Evolutionary conservation across 2,329 filamentous ascomycete species (phyloP).

Genomic region (Esteya vermicola): DNA sequence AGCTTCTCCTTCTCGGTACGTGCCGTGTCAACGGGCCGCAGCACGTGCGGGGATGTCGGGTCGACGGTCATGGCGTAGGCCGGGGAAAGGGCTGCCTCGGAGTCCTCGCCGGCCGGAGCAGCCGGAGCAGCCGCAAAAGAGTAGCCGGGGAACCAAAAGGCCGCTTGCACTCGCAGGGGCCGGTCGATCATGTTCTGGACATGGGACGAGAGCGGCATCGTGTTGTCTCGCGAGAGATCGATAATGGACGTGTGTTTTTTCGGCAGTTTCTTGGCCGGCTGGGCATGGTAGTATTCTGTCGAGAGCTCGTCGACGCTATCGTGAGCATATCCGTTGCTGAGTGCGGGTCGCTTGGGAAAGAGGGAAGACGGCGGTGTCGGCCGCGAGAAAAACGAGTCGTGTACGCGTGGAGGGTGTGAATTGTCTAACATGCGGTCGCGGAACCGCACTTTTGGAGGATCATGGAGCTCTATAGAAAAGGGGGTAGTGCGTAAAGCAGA

Average conservation of each 20-base stretch:
- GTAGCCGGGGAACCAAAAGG: slow-evolving; percentile 2
- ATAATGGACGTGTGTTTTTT: neutral
- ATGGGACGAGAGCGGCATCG: neutral
- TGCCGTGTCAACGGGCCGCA: neutral
- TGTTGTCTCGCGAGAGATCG: neutral
- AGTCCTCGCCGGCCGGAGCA: neutral
- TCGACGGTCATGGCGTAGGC: neutral
- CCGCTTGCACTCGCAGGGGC: slow-evolving; percentile 1
- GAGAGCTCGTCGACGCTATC: slow-evolving; percentile 8
- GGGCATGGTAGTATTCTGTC: slow-evolving; percentile 1
- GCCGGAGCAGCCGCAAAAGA: no score
- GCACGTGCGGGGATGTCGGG: neutral
- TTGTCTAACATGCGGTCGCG: slow-evolving; percentile 1
- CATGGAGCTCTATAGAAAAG: neutral
- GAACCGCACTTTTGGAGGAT: neutral
- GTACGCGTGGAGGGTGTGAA: neutral
- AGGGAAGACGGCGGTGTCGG: neutral
- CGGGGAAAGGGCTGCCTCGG: neutral
- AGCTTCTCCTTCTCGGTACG: neutral
- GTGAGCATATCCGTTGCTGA: neutral
- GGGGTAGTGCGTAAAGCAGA: neutral
- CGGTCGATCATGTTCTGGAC: neutral
- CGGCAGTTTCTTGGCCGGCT: neutral
- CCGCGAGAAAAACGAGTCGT: neutral
- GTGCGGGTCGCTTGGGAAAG: neutral